Evolutionary conservation across 495 filamentous ascomycete species (phyloP).

Genomic region (Ascobolus immersus): DNA sequence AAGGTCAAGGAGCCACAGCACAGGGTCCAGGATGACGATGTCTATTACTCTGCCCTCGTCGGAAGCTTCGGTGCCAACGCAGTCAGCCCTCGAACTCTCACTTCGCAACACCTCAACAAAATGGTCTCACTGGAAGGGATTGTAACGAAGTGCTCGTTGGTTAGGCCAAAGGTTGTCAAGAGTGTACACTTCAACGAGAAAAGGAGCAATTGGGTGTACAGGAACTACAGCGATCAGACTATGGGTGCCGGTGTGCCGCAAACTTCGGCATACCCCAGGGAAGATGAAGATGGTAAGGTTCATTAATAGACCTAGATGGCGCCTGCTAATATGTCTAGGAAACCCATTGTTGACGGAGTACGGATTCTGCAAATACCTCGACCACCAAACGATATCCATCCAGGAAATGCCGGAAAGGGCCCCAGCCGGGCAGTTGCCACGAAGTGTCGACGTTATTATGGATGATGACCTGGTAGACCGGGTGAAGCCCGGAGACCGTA

Average conservation of each 20-base stretch:
- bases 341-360: slow-evolving; percentile 75
- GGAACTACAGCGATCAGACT: slow-evolving; percentile 83
- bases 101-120: slow-evolving; percentile 67
- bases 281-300: slow-evolving; percentile 62
- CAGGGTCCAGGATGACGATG: slow-evolving; percentile 18
- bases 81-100: slow-evolving; percentile 81
- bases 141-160: slow-evolving; percentile 83
- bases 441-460: slow-evolving; percentile 90
- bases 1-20: too few relatives aligned
- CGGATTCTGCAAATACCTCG: slow-evolving; percentile 79
- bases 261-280: slow-evolving; percentile 80
- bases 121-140: slow-evolving; percentile 97
- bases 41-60: slow-evolving; percentile 85
- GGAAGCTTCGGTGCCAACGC: slow-evolving; percentile 86
- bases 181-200: slow-evolving; percentile 87
- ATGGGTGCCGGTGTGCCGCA: slow-evolving; percentile 74
- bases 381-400: slow-evolving; percentile 94
- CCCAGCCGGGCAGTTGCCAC: slow-evolving; percentile 81
- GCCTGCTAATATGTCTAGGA: slow-evolving; percentile 14
- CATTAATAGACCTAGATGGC: background rate
- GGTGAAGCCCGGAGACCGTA: slow-evolving; percentile 83
- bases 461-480: slow-evolving; percentile 92
- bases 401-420: slow-evolving; percentile 99
- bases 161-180: slow-evolving; percentile 87
- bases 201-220: slow-evolving; percentile 55